Evolutionary conservation across 768 basidiomycete genomes (phyloP).

Genomic region (Nidularia sp.): DNA sequence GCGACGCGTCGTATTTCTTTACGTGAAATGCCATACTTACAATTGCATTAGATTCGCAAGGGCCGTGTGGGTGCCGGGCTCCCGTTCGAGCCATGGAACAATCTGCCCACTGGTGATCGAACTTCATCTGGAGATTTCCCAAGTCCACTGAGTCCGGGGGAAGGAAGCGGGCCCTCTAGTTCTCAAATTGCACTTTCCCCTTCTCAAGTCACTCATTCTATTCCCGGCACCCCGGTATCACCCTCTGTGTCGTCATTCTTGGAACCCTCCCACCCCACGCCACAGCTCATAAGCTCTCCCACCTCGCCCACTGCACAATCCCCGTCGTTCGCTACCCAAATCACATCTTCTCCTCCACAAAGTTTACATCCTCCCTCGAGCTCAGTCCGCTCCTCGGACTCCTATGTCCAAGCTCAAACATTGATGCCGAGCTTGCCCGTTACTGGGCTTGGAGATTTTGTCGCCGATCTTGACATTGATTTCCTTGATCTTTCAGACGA

Average conservation of each 20-base stretch:
- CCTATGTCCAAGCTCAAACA: background rate
- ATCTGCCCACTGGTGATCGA: conserved; percentile 10
- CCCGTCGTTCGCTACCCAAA: background rate
- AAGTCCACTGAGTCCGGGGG: background rate
- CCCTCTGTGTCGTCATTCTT: background rate
- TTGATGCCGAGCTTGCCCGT: background rate
- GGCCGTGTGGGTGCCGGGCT: conserved; percentile 48
- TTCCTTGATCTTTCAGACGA: background rate
- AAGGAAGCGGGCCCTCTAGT: background rate
- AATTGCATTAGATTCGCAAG: conserved; percentile 35
- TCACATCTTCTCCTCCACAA: background rate
- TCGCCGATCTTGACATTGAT: conserved; percentile 10
- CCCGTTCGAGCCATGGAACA: conserved; percentile 54
- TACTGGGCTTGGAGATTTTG: background rate
- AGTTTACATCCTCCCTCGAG: background rate
- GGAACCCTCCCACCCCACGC: background rate
- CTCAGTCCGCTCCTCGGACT: conserved; percentile 7
- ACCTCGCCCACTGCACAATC: background rate
- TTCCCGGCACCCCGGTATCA: background rate
- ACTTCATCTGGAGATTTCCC: background rate
- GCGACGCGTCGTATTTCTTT: conserved; percentile 2
- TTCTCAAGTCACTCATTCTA: background rate
- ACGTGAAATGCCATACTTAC: conserved; percentile 1
- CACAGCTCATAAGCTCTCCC: background rate
- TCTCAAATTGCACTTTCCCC: background rate